Evolutionary conservation across 2,329 filamentous ascomycete species (phyloP), one percentile per base, ranked within the genome.

Genomic region (Alternaria sp.): DNA sequence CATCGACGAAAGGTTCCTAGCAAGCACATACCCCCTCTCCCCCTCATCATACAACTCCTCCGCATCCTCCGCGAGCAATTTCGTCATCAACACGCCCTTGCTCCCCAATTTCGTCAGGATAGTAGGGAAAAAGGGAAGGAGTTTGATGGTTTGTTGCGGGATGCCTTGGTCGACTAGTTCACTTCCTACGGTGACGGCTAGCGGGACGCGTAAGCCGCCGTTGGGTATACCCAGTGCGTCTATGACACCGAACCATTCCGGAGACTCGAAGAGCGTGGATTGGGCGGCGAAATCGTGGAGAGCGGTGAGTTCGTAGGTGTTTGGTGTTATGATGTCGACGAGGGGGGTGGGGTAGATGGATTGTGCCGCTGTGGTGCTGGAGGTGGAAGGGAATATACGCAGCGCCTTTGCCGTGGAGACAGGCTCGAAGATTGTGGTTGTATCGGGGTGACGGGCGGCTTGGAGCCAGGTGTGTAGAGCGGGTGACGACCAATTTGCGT

Each of bases 61-160:
- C 71, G 97, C 93, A 8, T 87, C 86, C n/a, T 84, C 85, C 1
- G 79, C 78, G 1, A 99, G 83, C 4, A 97, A 80, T 49, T 88
- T 87, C 0, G 93, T 92, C 26, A 97, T 80, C 3, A 98, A 83
- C 2, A 93, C 92, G 0, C 94, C 94, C 43, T 88, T 81, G 1
- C 82, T 80, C 0, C 96, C 96, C 1, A 98, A 84, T 79, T 97
- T 98, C 2, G 93, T 93, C 44, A 97, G 82, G 28, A 98, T 88
- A 4, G 88, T 92, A 0, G 94, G 94, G 21, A 97, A 91, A 71
- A 93, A 97, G 0, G 96, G 96, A 1, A 97, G 86, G 20, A 99
- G 87, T 73, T 96, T 92, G 44, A 97, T 87, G 37, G 87, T 88
- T 81, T 95, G 92, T 71, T 96, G 90, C 0, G 95, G 93, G 12